phyloP scores from a whole-genome alignment of 805 yeast genomes.

The Saturnispora sekii region DNA sequence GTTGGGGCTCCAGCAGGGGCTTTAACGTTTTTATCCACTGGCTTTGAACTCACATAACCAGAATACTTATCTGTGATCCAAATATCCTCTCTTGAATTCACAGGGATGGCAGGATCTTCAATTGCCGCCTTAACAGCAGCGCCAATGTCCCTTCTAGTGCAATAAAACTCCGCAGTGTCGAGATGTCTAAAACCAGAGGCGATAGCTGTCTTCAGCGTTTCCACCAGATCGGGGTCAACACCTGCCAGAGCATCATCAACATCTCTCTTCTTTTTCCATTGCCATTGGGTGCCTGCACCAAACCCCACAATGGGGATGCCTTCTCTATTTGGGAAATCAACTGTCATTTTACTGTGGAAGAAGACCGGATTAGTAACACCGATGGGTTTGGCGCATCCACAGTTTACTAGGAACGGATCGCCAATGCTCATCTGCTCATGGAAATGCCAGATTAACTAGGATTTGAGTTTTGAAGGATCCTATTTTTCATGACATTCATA shows the following conservation, averaged over 20 bases:
- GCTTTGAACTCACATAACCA: background rate
- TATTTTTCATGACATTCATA: too few species aligned
- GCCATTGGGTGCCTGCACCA: constrained; percentile 56
- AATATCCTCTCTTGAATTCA: constrained; percentile 31
- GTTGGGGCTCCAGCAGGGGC: constrained; percentile 23
- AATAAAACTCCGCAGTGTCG: constrained; percentile 57
- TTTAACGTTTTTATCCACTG: background rate
- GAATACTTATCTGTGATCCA: constrained; percentile 54
- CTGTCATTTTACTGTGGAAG: background rate
- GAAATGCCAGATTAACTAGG: too few species aligned
- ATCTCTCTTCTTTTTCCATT: constrained; percentile 25
- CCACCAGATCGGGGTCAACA: constrained; percentile 29
- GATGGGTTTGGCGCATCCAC: too few species aligned
- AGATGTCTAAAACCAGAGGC: constrained; percentile 45
- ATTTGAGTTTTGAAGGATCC: too few species aligned
- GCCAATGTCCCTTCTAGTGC: constrained; percentile 53
- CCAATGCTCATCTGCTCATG: background rate
- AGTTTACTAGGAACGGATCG: background rate
- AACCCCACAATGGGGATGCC: constrained; percentile 25
- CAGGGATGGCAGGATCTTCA: constrained; percentile 15
- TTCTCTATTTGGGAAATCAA: constrained; percentile 11
- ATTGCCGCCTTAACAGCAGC: constrained; percentile 36
- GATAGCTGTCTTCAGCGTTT: constrained; percentile 37
- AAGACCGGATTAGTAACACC: background rate
- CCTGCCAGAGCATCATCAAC: background rate